Evolutionary conservation across 2,329 filamentous ascomycete species (phyloP).

Genomic region (Diaporthe australafricana): DNA sequence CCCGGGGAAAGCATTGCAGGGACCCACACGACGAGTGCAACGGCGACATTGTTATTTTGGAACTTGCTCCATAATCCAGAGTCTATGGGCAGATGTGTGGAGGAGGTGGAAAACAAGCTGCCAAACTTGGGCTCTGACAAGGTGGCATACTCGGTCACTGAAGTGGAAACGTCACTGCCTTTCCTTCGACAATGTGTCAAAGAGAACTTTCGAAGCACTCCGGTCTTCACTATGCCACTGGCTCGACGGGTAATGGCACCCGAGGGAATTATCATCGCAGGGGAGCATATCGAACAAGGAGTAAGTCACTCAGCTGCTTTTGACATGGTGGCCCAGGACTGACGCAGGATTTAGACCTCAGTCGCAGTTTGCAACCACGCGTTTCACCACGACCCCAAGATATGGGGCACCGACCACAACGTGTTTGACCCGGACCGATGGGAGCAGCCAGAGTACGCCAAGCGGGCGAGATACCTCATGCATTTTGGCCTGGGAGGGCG

Average conservation of each 20-base stretch:
- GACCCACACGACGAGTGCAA: constrained; percentile 15
- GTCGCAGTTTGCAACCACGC: constrained; percentile 49
- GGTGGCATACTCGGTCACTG: constrained; percentile 10
- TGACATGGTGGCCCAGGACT: neutral
- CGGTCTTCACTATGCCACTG: constrained; percentile 11
- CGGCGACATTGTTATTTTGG: constrained; percentile 4
- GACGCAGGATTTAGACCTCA: constrained; percentile 41
- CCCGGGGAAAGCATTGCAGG: neutral
- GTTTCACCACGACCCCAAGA: constrained; percentile 47
- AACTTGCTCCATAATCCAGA: constrained; percentile 3
- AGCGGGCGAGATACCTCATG: constrained; percentile 44
- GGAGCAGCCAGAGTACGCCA: constrained; percentile 38
- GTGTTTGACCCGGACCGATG: constrained; percentile 39
- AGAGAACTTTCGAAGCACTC: constrained; percentile 5
- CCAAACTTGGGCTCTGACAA: neutral
- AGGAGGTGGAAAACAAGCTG: neutral
- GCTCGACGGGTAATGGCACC: constrained; percentile 7
- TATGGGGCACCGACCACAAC: constrained; percentile 48
- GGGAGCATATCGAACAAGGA: neutral
- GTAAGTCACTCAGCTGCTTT: neutral
- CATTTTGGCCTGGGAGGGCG: constrained; percentile 49
- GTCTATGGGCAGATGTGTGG: neutral
- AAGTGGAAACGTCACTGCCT: neutral
- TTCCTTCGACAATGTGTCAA: constrained; percentile 4
- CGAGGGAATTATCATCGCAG: neutral